phyloP scores from a whole-genome alignment of 1,284 basidiomycete genomes.

The Caloboletus inedulis region DNA sequence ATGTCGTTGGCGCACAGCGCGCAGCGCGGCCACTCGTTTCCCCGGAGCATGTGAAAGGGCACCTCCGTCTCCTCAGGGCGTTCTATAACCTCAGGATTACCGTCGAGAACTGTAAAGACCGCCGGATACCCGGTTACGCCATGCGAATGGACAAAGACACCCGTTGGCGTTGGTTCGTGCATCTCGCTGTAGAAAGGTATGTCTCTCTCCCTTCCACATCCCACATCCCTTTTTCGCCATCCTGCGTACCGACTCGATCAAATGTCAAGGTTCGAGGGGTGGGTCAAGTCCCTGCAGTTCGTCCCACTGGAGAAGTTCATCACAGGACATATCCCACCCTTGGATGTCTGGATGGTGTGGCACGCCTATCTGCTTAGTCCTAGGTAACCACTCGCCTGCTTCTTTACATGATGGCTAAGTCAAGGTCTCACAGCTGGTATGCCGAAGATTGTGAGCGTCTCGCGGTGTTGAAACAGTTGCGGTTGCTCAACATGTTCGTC shows the following conservation, averaged over 20 bases:
- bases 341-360: conserved; percentile 49
- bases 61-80: conserved; percentile 29
- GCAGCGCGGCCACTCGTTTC: conserved; percentile 23
- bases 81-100: conserved; percentile 27
- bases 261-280: conserved; percentile 35
- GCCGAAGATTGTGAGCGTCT: conserved; percentile 39
- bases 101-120: conserved; percentile 29
- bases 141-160: conserved; percentile 23
- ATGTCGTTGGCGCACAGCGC: conserved; percentile 19
- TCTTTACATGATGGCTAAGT: neutral
- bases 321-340: conserved; percentile 35
- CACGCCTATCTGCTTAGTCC: conserved; percentile 45
- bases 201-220: neutral
- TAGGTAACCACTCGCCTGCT: conserved; percentile 22
- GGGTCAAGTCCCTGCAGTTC: conserved; percentile 28
- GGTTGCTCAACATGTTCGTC: conserved; percentile 23
- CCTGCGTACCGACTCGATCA: neutral
- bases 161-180: conserved; percentile 33
- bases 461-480: conserved; percentile 20
- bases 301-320: conserved; percentile 29
- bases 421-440: conserved; percentile 33
- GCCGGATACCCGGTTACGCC: conserved; percentile 25
- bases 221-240: neutral
- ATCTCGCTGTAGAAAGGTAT: conserved; percentile 32
- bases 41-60: conserved; percentile 25